phyloP scores from a whole-genome alignment of 805 yeast genomes.

The Metschnikowia lochheadii region DNA sequence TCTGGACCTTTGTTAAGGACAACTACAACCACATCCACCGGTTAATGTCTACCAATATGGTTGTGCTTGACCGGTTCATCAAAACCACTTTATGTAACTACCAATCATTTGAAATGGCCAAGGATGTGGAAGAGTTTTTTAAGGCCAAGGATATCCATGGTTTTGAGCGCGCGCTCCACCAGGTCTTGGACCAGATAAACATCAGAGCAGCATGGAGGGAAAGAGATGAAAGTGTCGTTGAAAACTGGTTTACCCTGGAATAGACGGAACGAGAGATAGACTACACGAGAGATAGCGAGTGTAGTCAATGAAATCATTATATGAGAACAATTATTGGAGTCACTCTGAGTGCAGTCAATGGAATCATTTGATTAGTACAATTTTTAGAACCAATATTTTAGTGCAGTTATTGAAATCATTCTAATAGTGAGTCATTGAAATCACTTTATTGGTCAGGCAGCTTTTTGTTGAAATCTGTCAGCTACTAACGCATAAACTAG shows the following conservation, averaged over 20 bases:
- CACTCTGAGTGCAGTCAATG: no score
- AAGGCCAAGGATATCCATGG: constrained; percentile 45
- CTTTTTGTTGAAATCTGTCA: no score
- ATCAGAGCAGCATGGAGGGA: constrained; percentile 49
- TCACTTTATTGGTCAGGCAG: no score
- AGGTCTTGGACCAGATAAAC: constrained; percentile 52
- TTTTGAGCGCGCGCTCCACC: constrained; percentile 50
- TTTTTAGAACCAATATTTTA: no score
- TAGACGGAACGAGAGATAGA: not conserved
- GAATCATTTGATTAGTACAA: no score
- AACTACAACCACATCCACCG: constrained; percentile 45
- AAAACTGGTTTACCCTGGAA: constrained; percentile 35
- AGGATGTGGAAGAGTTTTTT: constrained; percentile 43
- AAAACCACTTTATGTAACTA: constrained; percentile 37
- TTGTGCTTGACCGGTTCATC: constrained; percentile 47
- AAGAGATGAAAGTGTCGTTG: constrained; percentile 41
- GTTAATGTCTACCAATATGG: constrained; percentile 47
- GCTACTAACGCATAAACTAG: no score
- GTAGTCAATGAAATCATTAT: no score
- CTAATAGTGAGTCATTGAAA: no score
- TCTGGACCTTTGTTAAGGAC: constrained; percentile 48
- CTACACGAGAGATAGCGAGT: no score
- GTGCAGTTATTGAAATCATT: no score
- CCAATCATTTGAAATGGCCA: constrained; percentile 12
- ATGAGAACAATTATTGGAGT: no score